Conservation (phyloP, 352 stramenopile species). For the Albugo laibachii region DNA sequence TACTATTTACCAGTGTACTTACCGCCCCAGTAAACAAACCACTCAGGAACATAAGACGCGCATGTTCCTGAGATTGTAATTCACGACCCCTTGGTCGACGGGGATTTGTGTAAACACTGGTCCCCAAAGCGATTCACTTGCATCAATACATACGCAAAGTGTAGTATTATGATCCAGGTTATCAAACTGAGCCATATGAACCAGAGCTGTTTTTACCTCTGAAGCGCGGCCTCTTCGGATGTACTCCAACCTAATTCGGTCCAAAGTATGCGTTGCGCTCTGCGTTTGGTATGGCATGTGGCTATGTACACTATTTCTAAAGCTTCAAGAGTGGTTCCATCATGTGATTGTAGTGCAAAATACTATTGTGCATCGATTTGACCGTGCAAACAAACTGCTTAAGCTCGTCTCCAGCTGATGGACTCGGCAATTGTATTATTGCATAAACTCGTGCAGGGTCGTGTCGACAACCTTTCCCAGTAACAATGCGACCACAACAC, state of each 20-base stretch:
- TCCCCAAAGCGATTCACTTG: neutral
- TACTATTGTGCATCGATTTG: slow-evolving; percentile 15
- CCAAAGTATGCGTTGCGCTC: neutral
- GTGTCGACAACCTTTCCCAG: slow-evolving; percentile 1
- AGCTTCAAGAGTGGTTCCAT: neutral
- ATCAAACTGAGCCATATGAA: neutral
- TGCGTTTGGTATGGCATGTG: slow-evolving; percentile 1
- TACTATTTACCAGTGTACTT: slow-evolving; percentile 7
- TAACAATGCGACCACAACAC: neutral
- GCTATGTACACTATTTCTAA: neutral
- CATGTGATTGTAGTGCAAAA: slow-evolving; percentile 9
- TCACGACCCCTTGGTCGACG: neutral
- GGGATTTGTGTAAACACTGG: slow-evolving; percentile 5
- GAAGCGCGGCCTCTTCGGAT: too few species aligned
- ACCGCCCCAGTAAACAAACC: neutral
- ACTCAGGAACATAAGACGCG: slow-evolving; percentile 3
- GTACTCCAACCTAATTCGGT: too few species aligned
- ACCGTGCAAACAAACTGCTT: slow-evolving; percentile 10
- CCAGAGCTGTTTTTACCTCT: neutral
- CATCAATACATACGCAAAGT: too few species aligned
- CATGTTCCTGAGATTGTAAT: slow-evolving; percentile 4
- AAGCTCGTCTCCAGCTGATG: slow-evolving; percentile 6
- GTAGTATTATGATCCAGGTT: neutral
- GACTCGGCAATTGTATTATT: neutral
- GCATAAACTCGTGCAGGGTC: slow-evolving; percentile 2